Evolutionary conservation across 345 rosid genomes (phyloP), one percentile per base, ranked within the genome.

Genomic region (Microthlaspi erraticum): DNA sequence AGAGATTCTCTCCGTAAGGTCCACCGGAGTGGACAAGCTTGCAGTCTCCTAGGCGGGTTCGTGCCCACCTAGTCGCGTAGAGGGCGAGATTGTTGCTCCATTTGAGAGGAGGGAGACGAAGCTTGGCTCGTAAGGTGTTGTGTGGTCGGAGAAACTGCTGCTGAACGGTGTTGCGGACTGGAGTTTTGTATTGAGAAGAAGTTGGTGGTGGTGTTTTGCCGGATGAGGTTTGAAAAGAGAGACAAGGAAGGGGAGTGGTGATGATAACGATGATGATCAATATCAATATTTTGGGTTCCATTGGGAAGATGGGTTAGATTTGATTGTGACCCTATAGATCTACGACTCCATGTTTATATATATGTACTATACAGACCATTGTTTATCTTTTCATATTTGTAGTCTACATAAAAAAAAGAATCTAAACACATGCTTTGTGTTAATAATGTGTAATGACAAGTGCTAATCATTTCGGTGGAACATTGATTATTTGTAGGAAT

Each of bases 1-100:
- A 82, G 8, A 85, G 79, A 75, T 86, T 90, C 66, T 85, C 88
- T 0, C 90, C 93, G 16, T 86, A 88, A 37, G 81, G 14, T 48
- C 87, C 65, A 0, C 67, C 48, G 0, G 93, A 86, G 75, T 88
- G 93, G 26, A 82, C 26, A 69, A 90, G 71, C 0, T 61, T 48
- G 19, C 90, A 87, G 10, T 86, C 90, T 17, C 68, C 74, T 18
- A 20, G 77, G 7, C 85, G 72, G 7, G 71, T 75, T 46, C 45
- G 33, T 0, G 83, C 84, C 85, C 88, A 81, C 69, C 62, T 54
- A 3, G 67, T 55, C 0, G 94, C 88, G 11, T 64, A 88, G 10
- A 67, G 60, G 1, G 87, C 87, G 0, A 90, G 80, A 42, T 70
- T 80, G 14, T 79, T 71, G 83, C 79, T 83, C 92, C 92, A 85